Base-by-base conservation (phyloP, 805 yeast species). In the Candida odintsovae region DNA sequence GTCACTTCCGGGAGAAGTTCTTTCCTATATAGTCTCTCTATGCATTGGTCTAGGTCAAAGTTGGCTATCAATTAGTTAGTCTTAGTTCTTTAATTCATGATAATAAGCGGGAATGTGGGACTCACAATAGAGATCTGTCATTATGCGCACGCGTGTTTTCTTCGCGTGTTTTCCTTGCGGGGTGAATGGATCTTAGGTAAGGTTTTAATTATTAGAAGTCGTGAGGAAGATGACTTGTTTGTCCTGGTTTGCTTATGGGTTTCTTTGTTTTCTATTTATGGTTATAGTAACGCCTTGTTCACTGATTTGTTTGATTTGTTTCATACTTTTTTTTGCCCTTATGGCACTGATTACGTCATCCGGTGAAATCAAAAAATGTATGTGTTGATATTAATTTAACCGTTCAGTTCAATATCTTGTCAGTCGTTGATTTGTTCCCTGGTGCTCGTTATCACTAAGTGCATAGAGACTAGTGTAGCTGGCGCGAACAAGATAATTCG, bases 1-100 rank as follows among this genome's bases (percentile, higher is more conserved):
- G 87, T 83, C 3, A 79, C 71, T 54, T 84, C 90, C 0, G 90
- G 87, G 4, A 86, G 70, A 31, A 86, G 71, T 56, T 81, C 82
- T 2, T 87, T 80, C 50, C 67, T 68, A 59, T 83, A 80, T 10
- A 85, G 67, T 44, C 76, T 72, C 58, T 83, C 90, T 46, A 86
- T 72, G 62, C 94, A 86, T 51, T 73, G 75, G 57, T 86, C 95
- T 42, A 86, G 67, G 56, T 85, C 84, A 6, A 48, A 41, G 38
- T 45, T 52, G 4, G 57, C 58, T 55, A 13, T 18, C 6, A 11
- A 25, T 26, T 36, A n/a, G 20, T 19, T 29, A 20, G 36, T 31
- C n/a, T n/a, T n/a, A n/a, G n/a, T 31, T 7, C 6, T 31, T 15
- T 3, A 15, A 5, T 31, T 11, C 7, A 15, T 15, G 18, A 18